A percentile compares a stretch with the other conserved stretches of the same genome.
Conservation (phyloP, 106 monocot species). For the Cymbidium sinense region DNA sequence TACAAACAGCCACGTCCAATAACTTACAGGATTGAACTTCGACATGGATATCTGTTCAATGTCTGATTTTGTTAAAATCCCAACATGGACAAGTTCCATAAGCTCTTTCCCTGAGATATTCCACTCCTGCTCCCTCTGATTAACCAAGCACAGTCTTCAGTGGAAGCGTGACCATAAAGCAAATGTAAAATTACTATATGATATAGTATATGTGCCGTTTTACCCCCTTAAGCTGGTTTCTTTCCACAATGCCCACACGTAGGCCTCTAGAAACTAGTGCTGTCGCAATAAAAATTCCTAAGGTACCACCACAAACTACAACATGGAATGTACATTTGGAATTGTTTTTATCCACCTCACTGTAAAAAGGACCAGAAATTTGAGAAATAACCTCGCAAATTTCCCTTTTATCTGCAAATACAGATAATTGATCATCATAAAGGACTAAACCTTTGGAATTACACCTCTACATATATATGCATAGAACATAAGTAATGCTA, state of each 20-base stretch:
- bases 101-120: constrained; percentile 95
- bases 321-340: constrained; percentile 52
- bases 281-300: constrained; percentile 92
- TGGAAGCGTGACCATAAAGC: neutral
- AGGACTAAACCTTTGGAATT: neutral
- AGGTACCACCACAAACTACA: constrained; percentile 87
- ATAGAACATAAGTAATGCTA: neutral
- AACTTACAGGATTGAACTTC: constrained; percentile 89
- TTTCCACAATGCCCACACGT: constrained; percentile 74
- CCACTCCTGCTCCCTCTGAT: constrained; percentile 96
- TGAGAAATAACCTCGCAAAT: constrained; percentile 46
- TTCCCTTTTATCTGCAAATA: constrained; percentile 45
- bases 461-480: neutral
- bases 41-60: constrained; percentile 50
- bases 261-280: constrained; percentile 71
- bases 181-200: neutral
- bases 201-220: neutral
- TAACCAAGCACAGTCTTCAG: neutral
- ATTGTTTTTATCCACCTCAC: constrained; percentile 9
- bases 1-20: constrained; percentile 4
- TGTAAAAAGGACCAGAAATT: constrained; percentile 25
- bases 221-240: constrained; percentile 85
- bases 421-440: neutral
- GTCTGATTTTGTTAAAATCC: constrained; percentile 69
- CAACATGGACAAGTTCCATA: constrained; percentile 65